Evolutionary conservation across 1,139 yeast species (phyloP).

Genomic region (Nakaseomyces glabratus): DNA sequence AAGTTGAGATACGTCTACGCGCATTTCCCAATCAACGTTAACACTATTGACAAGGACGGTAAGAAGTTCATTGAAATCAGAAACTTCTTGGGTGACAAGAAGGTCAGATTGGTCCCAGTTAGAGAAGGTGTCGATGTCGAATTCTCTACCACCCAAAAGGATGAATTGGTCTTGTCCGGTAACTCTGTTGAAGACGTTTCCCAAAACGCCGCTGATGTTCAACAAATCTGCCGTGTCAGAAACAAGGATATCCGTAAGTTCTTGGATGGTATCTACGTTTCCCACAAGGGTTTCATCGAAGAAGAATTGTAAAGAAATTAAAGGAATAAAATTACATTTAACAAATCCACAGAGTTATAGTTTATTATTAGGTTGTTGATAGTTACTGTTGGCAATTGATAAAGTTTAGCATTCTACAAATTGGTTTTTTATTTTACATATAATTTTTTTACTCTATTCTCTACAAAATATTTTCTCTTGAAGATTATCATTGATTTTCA

Average conservation of each 20-base stretch:
- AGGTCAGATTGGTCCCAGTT: slow-evolving; percentile 78
- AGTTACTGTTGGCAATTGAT: too few relatives aligned
- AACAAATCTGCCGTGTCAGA: slow-evolving; percentile 98
- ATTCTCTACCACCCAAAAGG: slow-evolving; percentile 80
- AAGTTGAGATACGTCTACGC: slow-evolving; percentile 99
- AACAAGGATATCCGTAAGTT: slow-evolving; percentile 99
- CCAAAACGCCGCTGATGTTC: slow-evolving; percentile 97
- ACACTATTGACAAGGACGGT: slow-evolving; percentile 70
- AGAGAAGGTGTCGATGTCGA: slow-evolving; percentile 84
- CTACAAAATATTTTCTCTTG: too few relatives aligned
- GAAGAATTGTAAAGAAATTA: slow-evolving; percentile 33
- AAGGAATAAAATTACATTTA: too few relatives aligned
- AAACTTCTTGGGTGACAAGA: slow-evolving; percentile 98
- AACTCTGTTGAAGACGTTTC: slow-evolving; percentile 98
- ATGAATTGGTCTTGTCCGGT: slow-evolving; percentile 86
- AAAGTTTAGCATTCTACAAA: too few relatives aligned
- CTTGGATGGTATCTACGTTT: slow-evolving; percentile 99
- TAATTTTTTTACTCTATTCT: too few relatives aligned
- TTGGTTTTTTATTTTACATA: too few relatives aligned
- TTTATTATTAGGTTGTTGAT: too few relatives aligned
- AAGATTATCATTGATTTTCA: too few relatives aligned
- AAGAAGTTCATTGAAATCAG: slow-evolving; percentile 83
- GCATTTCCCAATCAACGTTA: slow-evolving; percentile 99
- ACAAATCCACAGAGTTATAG: too few relatives aligned
- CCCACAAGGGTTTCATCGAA: slow-evolving; percentile 84